phyloP scores from a whole-genome alignment of 129 eudicot species.

The carrot (Daucus carota) region DH1_v3.0 NC_030386.2:34371001-34371500 shows the following conservation, averaged over 20 bases:
- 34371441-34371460: neutral
- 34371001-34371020: neutral
- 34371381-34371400: slow-evolving; percentile 1
- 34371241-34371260: slow-evolving; percentile 81
- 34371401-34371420: neutral
- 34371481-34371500: neutral
- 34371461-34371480: neutral
- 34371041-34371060: neutral
- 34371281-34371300: slow-evolving; percentile 34
- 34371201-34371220: slow-evolving; percentile 18
- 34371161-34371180: neutral
- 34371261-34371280: slow-evolving; percentile 79
- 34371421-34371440: neutral
- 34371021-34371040: neutral
- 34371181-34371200: neutral
- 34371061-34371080: neutral
- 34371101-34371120: neutral
- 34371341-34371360: slow-evolving; percentile 81
- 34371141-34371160: neutral
- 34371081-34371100: neutral
- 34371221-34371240: slow-evolving; percentile 54
- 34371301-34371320: slow-evolving; percentile 61
- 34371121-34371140: neutral
- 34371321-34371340: slow-evolving; percentile 78
- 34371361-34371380: slow-evolving; percentile 64